phyloP scores from a whole-genome alignment of 2,329 filamentous ascomycete species.

The Pestalotiopsis sp. region DNA sequence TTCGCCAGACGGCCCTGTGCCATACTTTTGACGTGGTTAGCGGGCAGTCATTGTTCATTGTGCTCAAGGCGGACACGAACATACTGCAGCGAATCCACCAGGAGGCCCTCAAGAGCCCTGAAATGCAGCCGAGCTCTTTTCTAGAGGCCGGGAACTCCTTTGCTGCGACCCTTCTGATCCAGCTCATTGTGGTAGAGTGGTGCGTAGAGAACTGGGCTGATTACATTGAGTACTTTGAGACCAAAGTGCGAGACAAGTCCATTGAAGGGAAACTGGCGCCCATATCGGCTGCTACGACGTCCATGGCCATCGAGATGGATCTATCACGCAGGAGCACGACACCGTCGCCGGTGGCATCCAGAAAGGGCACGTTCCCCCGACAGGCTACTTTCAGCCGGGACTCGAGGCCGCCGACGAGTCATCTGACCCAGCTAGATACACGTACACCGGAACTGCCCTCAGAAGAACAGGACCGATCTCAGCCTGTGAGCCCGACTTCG shows the following conservation, averaged over 20 bases:
- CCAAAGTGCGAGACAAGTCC: slow-evolving; percentile 7
- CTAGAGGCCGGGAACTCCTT: slow-evolving; percentile 17
- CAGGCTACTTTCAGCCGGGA: slow-evolving; percentile 12
- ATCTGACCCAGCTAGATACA: not conserved
- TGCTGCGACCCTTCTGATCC: slow-evolving; percentile 17
- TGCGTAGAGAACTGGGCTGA: slow-evolving; percentile 21
- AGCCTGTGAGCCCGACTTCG: not conserved
- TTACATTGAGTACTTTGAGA: slow-evolving; percentile 22
- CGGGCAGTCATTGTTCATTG: slow-evolving; percentile 20
- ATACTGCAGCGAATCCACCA: slow-evolving; percentile 20
- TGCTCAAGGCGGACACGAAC: slow-evolving; percentile 22
- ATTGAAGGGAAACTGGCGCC: slow-evolving; percentile 17
- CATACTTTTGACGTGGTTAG: slow-evolving; percentile 22
- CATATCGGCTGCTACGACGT: slow-evolving; percentile 16
- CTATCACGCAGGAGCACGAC: slow-evolving; percentile 11
- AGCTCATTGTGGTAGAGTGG: slow-evolving; percentile 23
- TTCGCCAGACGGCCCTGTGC: slow-evolving; percentile 22
- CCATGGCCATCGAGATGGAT: slow-evolving; percentile 8
- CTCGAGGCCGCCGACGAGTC: slow-evolving; percentile 5
- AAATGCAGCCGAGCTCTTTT: not conserved
- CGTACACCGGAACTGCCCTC: not conserved
- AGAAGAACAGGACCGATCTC: not conserved
- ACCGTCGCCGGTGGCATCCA: not conserved
- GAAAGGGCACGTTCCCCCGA: slow-evolving; percentile 4
- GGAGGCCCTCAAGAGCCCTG: slow-evolving; percentile 8